These are phyloP conservation scores for Pythium sukuiense DNA, from an alignment of 352 stramenopile species.

Conservation along the genomic window DNA sequence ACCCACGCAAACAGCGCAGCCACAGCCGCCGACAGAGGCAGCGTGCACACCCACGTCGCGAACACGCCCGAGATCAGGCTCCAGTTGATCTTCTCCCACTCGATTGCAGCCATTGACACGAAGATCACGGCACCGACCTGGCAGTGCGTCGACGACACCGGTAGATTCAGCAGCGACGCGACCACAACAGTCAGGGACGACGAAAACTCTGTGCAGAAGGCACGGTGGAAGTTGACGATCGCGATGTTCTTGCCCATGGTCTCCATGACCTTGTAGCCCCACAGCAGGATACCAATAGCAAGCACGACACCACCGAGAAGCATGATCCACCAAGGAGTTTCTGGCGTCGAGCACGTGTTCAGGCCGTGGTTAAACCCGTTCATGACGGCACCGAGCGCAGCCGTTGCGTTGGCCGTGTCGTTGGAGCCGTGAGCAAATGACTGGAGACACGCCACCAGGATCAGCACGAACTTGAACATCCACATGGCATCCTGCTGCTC, in stretches of 20 bases:
- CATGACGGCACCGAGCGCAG: conserved; percentile 54
- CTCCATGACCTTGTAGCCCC: conserved; percentile 74
- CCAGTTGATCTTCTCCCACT: conserved; percentile 31
- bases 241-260: conserved; percentile 47
- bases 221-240: conserved; percentile 59
- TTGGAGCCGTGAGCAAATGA: conserved; percentile 82
- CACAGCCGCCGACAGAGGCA: conserved; percentile 27
- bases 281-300: conserved; percentile 46
- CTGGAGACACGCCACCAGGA: conserved; percentile 69
- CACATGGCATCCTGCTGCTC: conserved; percentile 44
- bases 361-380: no score
- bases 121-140: conserved; percentile 60
- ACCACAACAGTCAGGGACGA: conserved; percentile 61
- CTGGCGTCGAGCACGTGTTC: no score
- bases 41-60: conserved; percentile 32
- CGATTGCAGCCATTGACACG: conserved; percentile 33
- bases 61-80: conserved; percentile 26
- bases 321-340: conserved; percentile 64
- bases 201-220: conserved; percentile 72
- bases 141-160: conserved; percentile 65
- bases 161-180: conserved; percentile 40
- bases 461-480: conserved; percentile 61
- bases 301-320: conserved; percentile 48
- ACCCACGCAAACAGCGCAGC: conserved; percentile 20
- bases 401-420: conserved; percentile 81